Conservation (phyloP, 805 yeast species). For the Hanseniaspora jakobsenii region DNA sequence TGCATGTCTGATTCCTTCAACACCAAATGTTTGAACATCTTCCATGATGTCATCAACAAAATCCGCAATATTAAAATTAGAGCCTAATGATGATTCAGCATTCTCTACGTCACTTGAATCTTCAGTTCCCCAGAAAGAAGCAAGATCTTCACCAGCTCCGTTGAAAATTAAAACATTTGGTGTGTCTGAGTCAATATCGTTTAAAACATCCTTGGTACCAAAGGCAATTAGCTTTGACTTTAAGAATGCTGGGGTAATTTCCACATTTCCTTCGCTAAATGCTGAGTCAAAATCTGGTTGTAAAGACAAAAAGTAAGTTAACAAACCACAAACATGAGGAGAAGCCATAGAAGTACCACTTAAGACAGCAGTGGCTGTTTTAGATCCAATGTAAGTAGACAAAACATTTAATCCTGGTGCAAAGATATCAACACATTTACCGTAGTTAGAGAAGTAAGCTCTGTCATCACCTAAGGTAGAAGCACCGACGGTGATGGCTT, state of each 20-base stretch:
- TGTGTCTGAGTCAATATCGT: constrained; percentile 58
- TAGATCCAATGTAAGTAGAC: constrained; percentile 72
- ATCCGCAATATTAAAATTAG: not conserved
- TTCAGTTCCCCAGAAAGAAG: constrained; percentile 45
- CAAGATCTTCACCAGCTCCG: constrained; percentile 66
- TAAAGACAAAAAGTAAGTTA: constrained; percentile 77
- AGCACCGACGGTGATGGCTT: constrained; percentile 90
- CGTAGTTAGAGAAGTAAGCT: constrained; percentile 92
- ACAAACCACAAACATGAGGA: constrained; percentile 87
- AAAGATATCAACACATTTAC: constrained; percentile 88
- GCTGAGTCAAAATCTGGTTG: constrained; percentile 64
- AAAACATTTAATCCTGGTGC: constrained; percentile 90
- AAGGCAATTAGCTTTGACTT: constrained; percentile 63
- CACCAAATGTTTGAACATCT: constrained; percentile 18
- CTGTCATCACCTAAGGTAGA: constrained; percentile 77
- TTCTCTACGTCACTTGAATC: constrained; percentile 5
- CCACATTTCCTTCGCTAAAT: constrained; percentile 38
- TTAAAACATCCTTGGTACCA: constrained; percentile 48
- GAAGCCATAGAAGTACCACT: constrained; percentile 99
- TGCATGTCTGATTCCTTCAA: constrained; percentile 24
- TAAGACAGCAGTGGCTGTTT: constrained; percentile 62
- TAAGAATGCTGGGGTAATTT: constrained; percentile 59
- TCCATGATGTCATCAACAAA: constrained; percentile 18
- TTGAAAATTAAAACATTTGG: constrained; percentile 69
- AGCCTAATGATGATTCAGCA: not conserved